Evolutionary conservation across 108 stramenopile genomes (phyloP), one percentile per base, ranked within the genome.

Genomic region (Skeletonema costatum): DNA sequence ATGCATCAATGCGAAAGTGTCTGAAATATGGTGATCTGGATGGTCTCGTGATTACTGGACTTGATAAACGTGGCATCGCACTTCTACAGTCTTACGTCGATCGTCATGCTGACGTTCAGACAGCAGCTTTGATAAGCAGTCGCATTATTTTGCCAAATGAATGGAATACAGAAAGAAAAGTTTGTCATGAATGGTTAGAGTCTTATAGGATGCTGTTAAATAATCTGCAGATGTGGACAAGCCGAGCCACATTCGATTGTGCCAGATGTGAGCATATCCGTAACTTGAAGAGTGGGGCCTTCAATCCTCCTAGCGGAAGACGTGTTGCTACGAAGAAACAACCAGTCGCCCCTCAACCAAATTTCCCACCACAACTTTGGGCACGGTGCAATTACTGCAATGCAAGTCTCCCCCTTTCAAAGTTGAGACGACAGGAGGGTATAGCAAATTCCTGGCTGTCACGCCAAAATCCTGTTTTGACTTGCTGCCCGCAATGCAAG

Each of bases 301-400:
- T 32, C 60, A 39, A 44, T 59, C 21, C 25, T 68, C 39, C 32
- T 68, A 46, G 44, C 38, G 66, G 62, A 42, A 70, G 73, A 35
- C 73, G 73, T 31, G 14, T 17, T 36, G 66, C 79, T 17, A 25
- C 73, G 25, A 70, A 65, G 70, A 59, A 78, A 50, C 79, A 70
- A n/a, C 79, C 64, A 25, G 80, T 81, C 32, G 21, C 21, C 29
- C 36, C 81, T 16, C 77, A 74, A 3, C 48, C 60, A 16, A 81
- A 84, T 29, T 77, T 77, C 61, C 86, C 86, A 11, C 78, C 81
- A 35, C 73, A 79, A 17, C 48, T 86, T 10, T 84, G 75, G 80
- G 93, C 90, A 9, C 83, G 95, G n/a, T 96, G 95, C 65, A 96
- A 94, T 56, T 96, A 92, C 66, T 96, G 95, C 71, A 78, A 78